Conservation (phyloP, 371 early-diverging fungal species). For the Mucor saturninus region DNA sequence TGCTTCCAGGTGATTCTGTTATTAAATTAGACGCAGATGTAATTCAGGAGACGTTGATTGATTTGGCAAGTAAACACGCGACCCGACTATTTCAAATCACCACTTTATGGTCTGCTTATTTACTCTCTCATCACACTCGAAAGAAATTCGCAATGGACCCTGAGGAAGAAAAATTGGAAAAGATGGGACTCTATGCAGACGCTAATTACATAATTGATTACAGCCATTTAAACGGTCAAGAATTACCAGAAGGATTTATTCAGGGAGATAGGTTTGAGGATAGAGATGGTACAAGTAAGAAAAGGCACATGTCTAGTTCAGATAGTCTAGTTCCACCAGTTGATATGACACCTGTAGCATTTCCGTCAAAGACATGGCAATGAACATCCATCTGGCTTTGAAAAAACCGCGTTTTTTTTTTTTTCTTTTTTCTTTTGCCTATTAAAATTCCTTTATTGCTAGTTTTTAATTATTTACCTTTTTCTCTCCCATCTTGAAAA, state of each 20-base stretch:
- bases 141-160: neutral
- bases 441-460: neutral
- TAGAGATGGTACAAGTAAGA: too few species aligned
- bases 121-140: neutral
- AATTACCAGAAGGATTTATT: neutral
- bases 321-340: too few species aligned
- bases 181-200: neutral
- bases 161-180: neutral
- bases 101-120: slow-evolving; percentile 1
- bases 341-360: too few species aligned
- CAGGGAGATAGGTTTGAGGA: neutral
- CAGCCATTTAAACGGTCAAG: neutral
- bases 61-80: neutral
- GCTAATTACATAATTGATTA: neutral
- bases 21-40: neutral
- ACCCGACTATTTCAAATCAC: neutral
- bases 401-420: neutral
- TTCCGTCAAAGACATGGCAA: too few species aligned
- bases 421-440: neutral
- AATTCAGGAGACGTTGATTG: neutral
- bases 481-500: neutral
- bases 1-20: too few species aligned
- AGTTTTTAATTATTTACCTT: neutral
- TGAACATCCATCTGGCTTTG: neutral
- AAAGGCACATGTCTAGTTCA: too few species aligned